Evolutionary conservation across 768 basidiomycete genomes (phyloP).

Genomic region (Coprinopsis marcescibilis): DNA sequence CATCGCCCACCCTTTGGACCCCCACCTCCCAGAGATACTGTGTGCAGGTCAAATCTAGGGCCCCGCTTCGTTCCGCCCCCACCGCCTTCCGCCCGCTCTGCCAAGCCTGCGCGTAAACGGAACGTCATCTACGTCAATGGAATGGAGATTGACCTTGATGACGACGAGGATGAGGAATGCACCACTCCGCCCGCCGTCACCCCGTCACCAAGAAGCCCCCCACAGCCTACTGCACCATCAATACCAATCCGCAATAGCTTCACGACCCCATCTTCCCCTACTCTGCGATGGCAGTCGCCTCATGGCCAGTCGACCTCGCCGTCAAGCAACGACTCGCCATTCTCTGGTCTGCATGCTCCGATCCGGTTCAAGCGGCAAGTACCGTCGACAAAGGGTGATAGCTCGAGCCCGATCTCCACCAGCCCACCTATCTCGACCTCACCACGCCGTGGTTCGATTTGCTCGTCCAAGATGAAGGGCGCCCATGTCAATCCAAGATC

Average conservation of each 20-base stretch:
- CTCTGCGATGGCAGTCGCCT: slow-evolving; percentile 1
- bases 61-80: not conserved
- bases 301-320: not conserved
- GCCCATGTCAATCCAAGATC: not conserved
- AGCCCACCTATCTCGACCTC: slow-evolving; percentile 5
- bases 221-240: not conserved
- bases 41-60: slow-evolving; percentile 5
- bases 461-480: not conserved
- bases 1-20: not conserved
- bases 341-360: slow-evolving; percentile 7
- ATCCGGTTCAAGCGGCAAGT: slow-evolving; percentile 6
- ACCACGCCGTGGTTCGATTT: slow-evolving; percentile 4
- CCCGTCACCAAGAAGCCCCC: slow-evolving; percentile 1
- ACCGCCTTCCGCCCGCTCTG: slow-evolving; percentile 7
- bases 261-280: not conserved
- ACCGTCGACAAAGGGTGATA: not conserved
- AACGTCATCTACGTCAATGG: slow-evolving; percentile 35
- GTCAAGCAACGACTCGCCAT: not conserved
- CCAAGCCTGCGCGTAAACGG: slow-evolving; percentile 18
- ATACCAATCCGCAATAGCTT: not conserved
- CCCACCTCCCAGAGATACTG: slow-evolving; percentile 1
- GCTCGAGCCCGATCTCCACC: not conserved
- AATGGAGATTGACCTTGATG: slow-evolving; percentile 34
- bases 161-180: slow-evolving; percentile 19
- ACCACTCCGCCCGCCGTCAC: slow-evolving; percentile 10